Evolutionary conservation across 306 rosid genomes (phyloP).

Genomic region (Quercus robur): DNA sequence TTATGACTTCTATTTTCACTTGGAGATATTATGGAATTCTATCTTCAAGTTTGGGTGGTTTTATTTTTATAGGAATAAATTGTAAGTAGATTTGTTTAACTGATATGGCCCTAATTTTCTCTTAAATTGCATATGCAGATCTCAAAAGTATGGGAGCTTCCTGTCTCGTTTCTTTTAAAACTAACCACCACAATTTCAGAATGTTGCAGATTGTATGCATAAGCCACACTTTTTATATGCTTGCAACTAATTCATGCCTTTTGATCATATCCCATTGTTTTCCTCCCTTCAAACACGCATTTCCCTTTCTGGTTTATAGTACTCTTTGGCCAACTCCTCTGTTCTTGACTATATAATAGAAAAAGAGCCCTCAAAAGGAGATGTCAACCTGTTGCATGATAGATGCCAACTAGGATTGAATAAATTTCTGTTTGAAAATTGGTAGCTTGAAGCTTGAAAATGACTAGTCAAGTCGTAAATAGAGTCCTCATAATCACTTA

Average conservation of each 20-base stretch:
- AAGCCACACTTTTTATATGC: conserved; percentile 80
- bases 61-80: background rate
- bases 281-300: conserved; percentile 62
- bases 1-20: background rate
- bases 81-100: background rate
- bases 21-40: background rate
- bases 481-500: too few species aligned
- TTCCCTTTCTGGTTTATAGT: background rate
- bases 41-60: background rate
- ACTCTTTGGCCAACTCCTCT: too few species aligned
- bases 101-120: conserved; percentile 23
- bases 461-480: too few species aligned
- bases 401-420: too few species aligned
- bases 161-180: conserved; percentile 62
- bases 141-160: conserved; percentile 56
- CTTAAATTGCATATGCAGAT: conserved; percentile 44
- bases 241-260: conserved; percentile 66
- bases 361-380: too few species aligned
- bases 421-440: too few species aligned
- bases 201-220: conserved; percentile 76
- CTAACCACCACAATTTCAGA: conserved; percentile 76
- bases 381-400: too few species aligned
- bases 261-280: conserved; percentile 61
- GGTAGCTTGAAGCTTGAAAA: too few species aligned
- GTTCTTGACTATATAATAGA: too few species aligned